These are phyloP conservation scores for Handroanthus guayacan DNA, from an alignment of 257 asterid species.

Conservation along the genomic window DNA sequence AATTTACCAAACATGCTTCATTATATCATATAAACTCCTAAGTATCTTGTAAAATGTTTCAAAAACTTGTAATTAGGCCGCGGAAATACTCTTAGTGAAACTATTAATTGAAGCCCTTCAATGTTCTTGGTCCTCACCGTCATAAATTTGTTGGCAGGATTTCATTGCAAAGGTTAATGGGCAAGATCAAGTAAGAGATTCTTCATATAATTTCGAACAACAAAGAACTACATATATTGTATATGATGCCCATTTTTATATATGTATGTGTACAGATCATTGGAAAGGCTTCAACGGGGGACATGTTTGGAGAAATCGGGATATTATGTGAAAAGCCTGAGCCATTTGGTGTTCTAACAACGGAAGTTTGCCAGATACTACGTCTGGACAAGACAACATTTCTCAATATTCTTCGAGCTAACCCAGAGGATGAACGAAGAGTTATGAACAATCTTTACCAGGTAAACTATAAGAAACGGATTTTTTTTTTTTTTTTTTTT, in stretches of 20 bases:
- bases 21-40: no score
- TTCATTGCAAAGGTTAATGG: constrained; percentile 51
- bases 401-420: constrained; percentile 46
- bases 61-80: no score
- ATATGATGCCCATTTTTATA: constrained; percentile 12
- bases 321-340: constrained; percentile 54
- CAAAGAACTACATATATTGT: neutral
- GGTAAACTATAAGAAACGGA: constrained; percentile 30
- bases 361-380: constrained; percentile 53
- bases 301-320: constrained; percentile 62
- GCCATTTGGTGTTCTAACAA: constrained; percentile 55
- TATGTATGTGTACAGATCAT: constrained; percentile 41
- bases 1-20: no score
- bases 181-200: constrained; percentile 49
- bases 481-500: neutral
- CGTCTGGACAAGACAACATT: constrained; percentile 48
- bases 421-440: constrained; percentile 46
- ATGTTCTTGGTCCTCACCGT: neutral
- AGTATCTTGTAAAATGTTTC: no score
- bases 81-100: neutral
- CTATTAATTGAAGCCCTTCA: neutral
- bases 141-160: constrained; percentile 44
- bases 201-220: neutral
- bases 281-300: constrained; percentile 52
- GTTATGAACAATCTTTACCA: constrained; percentile 50